Conservation (phyloP, 257 asterid species). For the Solanum pennellii region DNA sequence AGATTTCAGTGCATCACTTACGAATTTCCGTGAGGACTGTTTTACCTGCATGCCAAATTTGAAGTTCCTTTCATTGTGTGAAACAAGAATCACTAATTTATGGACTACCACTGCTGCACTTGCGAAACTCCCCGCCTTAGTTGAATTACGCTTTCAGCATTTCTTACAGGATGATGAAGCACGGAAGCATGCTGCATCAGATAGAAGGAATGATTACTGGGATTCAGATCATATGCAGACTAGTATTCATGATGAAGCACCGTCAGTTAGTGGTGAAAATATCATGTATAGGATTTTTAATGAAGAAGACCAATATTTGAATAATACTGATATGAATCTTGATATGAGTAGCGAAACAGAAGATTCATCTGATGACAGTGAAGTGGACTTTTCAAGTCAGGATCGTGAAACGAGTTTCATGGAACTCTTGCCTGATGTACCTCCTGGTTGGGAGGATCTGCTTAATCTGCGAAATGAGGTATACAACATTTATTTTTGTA, state of each 20-base stretch:
- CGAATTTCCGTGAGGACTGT: slow-evolving; percentile 76
- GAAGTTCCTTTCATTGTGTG: slow-evolving; percentile 70
- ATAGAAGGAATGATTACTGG: slow-evolving; percentile 21
- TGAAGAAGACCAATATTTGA: slow-evolving; percentile 34
- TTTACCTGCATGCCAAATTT: slow-evolving; percentile 78
- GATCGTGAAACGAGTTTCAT: slow-evolving; percentile 17
- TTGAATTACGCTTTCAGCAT: slow-evolving; percentile 73
- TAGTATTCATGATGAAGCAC: slow-evolving; percentile 23
- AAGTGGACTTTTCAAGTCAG: slow-evolving; percentile 55
- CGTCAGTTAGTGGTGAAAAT: slow-evolving; percentile 28
- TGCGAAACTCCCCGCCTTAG: slow-evolving; percentile 61
- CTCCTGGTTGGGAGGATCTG: slow-evolving; percentile 46
- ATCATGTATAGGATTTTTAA: slow-evolving; percentile 18
- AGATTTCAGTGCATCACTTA: slow-evolving; percentile 80
- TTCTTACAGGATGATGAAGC: slow-evolving; percentile 25
- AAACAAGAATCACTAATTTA: slow-evolving; percentile 70
- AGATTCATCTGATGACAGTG: slow-evolving; percentile 74
- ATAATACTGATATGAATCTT: slow-evolving; percentile 24
- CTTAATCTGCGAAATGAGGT: slow-evolving; percentile 60
- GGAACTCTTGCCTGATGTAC: slow-evolving; percentile 30
- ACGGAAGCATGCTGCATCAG: slow-evolving; percentile 25
- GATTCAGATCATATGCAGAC: slow-evolving; percentile 21
- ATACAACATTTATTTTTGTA: slow-evolving; percentile 4
- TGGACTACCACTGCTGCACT: slow-evolving; percentile 88
- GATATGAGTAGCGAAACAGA: slow-evolving; percentile 28